A percentile compares a stretch with the other conserved stretches of the same genome.
These are phyloP conservation scores for Aspergillus intermedius DNA, from an alignment of 2,329 filamentous ascomycete species.

Conservation along the genomic window DNA sequence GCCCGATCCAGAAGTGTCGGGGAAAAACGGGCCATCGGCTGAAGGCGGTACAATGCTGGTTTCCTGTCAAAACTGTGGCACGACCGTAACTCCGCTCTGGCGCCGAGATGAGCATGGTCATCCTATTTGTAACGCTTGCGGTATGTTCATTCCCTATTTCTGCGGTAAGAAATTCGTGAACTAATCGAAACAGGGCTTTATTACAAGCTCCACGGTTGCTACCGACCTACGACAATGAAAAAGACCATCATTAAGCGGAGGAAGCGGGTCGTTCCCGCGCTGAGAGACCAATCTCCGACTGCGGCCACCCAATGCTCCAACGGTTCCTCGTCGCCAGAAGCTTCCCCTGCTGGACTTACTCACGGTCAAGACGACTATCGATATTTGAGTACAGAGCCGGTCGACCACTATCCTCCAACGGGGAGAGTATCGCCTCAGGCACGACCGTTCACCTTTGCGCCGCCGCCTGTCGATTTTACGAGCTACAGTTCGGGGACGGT, in stretches of 20 bases:
- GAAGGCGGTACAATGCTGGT: slow-evolving; percentile 56
- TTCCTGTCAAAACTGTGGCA: slow-evolving; percentile 94
- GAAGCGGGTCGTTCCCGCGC: slow-evolving; percentile 85
- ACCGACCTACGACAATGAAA: slow-evolving; percentile 96
- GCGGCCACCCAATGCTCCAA: slow-evolving; percentile 35
- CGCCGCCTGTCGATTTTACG: slow-evolving; percentile 47
- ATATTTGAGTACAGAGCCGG: slow-evolving; percentile 28
- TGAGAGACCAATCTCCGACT: slow-evolving; percentile 43
- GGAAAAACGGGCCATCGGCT: slow-evolving; percentile 13
- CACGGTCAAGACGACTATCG: slow-evolving; percentile 26
- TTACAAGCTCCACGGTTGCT: slow-evolving; percentile 89
- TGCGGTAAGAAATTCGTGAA: slow-evolving; percentile 3
- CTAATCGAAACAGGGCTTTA: slow-evolving; percentile 64
- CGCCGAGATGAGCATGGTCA: slow-evolving; percentile 88
- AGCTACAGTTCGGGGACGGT: slow-evolving; percentile 33
- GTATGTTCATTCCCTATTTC: slow-evolving; percentile 49
- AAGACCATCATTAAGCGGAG: slow-evolving; percentile 93
- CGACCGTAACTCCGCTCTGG: slow-evolving; percentile 94
- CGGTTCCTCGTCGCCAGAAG: slow-evolving; percentile 39
- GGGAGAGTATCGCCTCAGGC: slow-evolving; percentile 37
- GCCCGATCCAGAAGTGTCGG: slow-evolving; percentile 18
- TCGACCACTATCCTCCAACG: slow-evolving; percentile 40
- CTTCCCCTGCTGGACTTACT: slow-evolving; percentile 28
- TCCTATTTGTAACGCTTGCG: slow-evolving; percentile 97
- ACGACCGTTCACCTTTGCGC: slow-evolving; percentile 28